A percentile compares a stretch with the other conserved stretches of the same genome.
Conservation (phyloP, 345 rosid genomes). For the Boechera retrofracta region DNA sequence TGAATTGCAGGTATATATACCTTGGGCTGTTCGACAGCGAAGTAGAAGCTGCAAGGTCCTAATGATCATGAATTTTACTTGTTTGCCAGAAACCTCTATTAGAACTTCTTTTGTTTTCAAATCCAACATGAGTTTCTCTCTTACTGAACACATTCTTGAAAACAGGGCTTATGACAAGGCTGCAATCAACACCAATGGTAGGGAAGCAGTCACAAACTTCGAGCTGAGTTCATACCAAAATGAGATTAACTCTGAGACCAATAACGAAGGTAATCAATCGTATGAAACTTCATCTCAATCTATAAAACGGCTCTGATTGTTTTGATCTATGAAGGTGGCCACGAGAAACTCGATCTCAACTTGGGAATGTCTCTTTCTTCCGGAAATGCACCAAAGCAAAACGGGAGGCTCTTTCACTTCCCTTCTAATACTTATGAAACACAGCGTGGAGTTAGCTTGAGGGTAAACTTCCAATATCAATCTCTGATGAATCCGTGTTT, state of each 20-base stretch:
- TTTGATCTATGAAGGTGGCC: slow-evolving; percentile 29
- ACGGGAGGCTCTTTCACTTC: slow-evolving; percentile 34
- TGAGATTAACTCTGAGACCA: slow-evolving; percentile 54
- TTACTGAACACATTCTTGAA: slow-evolving; percentile 63
- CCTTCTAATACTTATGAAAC: slow-evolving; percentile 38
- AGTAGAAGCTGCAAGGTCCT: slow-evolving; percentile 99
- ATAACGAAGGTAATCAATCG: slow-evolving; percentile 56
- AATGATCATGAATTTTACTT: slow-evolving; percentile 57
- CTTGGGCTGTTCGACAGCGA: slow-evolving; percentile 98
- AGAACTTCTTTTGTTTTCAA: slow-evolving; percentile 39
- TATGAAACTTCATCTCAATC: background rate
- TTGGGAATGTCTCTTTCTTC: slow-evolving; percentile 44
- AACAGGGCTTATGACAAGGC: slow-evolving; percentile 98
- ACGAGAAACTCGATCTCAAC: slow-evolving; percentile 43
- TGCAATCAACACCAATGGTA: slow-evolving; percentile 83
- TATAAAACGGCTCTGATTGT: slow-evolving; percentile 27
- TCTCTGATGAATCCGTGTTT: background rate
- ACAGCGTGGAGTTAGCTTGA: slow-evolving; percentile 39
- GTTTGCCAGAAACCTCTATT: slow-evolving; percentile 40
- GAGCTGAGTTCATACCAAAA: slow-evolving; percentile 75
- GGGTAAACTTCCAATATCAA: slow-evolving; percentile 20
- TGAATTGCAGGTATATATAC: slow-evolving; percentile 96
- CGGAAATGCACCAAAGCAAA: slow-evolving; percentile 36
- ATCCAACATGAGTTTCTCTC: slow-evolving; percentile 17
- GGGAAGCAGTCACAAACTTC: slow-evolving; percentile 95